Evolutionary conservation across 2,329 filamentous ascomycete species (phyloP), one percentile per base, ranked within the genome.

Genomic region (Fusarium sp.): DNA sequence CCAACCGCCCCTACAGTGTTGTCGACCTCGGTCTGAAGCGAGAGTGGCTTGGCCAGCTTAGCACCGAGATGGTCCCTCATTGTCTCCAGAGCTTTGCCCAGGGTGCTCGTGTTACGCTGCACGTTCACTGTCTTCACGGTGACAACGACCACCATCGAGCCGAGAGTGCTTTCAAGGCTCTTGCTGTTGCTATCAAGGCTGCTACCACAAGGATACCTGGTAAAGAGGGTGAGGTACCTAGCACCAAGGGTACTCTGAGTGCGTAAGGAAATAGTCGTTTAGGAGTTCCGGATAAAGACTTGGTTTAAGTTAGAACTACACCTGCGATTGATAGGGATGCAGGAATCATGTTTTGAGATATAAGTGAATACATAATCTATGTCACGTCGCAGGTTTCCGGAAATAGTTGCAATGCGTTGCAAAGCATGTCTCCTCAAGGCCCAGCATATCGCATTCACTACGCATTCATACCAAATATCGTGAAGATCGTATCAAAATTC

Each of bases 11-110:
- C 4, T 98, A 91, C 85, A 89, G 89, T 73, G 94, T 98, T 24
- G 89, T 96, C 63, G 91, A 98, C 64, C 87, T 98, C 18, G 95
- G 94, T 17, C 90, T 98, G 70, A 91, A 89, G 86, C 90, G 96
- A 71, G 96, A 98, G 87, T 97, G 94, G 88, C 94, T 99, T 79
- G 96, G 96, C 65, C 94, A 96, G 81, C 86, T 99, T 76, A 96
- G 93, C 86, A 93, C 91, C 78, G 96, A 99, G 88, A 99, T 99
- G 96, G 91, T 99, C 47, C 95, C 96, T 51, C 96, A 99, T 86
- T 97, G 95, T 77, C 83, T 99, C 81, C 91, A 97, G 87, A 96
- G 93, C 85, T 99, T 98, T 84, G 95, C 96, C 47, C 93, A 97
- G 85, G 94, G 91, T 15, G 94, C 95, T 7, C 92, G 94, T 33